Evolutionary conservation across 129 eudicot genomes (phyloP), one percentile per base, ranked within the genome.

Genomic region (Artemisia argyi): DNA sequence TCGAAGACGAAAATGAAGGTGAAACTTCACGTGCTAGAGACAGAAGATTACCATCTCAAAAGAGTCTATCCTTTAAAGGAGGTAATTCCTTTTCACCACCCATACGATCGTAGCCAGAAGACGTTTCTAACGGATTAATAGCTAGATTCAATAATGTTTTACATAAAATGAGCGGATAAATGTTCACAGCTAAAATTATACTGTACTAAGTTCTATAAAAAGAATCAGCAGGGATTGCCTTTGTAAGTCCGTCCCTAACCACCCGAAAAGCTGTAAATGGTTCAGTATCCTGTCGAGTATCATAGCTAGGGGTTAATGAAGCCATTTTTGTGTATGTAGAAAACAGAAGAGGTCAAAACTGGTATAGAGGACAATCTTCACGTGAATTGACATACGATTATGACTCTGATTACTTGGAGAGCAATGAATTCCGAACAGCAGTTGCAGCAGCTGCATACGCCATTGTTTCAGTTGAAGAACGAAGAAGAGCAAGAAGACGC

Each of bases 371-470:
- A 81, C 96, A 88, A 62, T 85, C 87, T 24, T 89, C 96, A 4
- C 81, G 91, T 28, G 82, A 85, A 60, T 61, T 68, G 76, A 78
- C 78, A 18, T 30, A 62, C 49, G 86, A 87, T 39, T 69, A 83
- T 66, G 83, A 82, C 58, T 69, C 73, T 1, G 82, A 78, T 56
- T 71, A 71, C 68, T 55, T 57, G 73, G 83, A 71, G 52, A 67
- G 78, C n/a, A 79, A 57, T 3, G 92, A 89, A 52, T 87, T 87
- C 50, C 86, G 81, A 17, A 74, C 87, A 18, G 98, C 98, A 42
- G 87, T 92, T 73, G 95, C 98, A 24, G 98, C 98, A 26, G 98
- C 98, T 30, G 87, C 95, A 58, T 87, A 75, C 70, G 98, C 96
- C 55, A 66, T 92, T 42, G 72, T 39, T 28, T 79, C 95, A 22